Evolutionary conservation across 164 flowering plant genomes (phyloP), one percentile per base, ranked within the genome.

Genomic region (Tinospora cordifolia): DNA sequence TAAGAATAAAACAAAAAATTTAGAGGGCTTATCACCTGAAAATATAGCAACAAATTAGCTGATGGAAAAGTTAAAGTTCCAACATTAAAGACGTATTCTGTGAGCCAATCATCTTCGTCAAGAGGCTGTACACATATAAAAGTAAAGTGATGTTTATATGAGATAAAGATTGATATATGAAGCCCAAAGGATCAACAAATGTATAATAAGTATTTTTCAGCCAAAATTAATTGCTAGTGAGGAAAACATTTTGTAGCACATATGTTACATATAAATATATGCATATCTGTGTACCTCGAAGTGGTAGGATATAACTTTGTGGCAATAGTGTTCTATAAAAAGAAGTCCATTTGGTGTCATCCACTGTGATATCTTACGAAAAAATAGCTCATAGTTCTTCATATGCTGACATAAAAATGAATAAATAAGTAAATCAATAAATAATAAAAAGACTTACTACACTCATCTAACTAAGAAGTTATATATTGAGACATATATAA

Each of bases 321-420:
- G 79, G 60, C 75, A 72, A 6, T 44, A 17, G 69, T 72, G 72
- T 3, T 77, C 76, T 4, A 77, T 38, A 21, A 77, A 77, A 39
- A 77, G 79, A 51, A 73, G 68, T n/a, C 79, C 75, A 66, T 77
- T 76, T 15, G 49, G 46, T 47, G 39, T 27, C 71, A 77, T 60
- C 79, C 76, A 77, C 9, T 62, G 40, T 9, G 76, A 77, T 46
- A 73, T 44, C 58, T 59, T 73, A 25, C 38, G 70, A 15, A 77
- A 69, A 70, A 73, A 57, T 26, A 73, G 49, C 40, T 49, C 65
- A 30, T 69, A 73, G 59, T 77, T 77, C 71, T 77, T 66, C 74
- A 77, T 66, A 21, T 77, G 79, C 79, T 77, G 41, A 5, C 3
- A 51, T 51, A 14, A 17, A 51, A 17, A n/a, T 15, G 6, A 51